Evolutionary conservation across 495 filamentous ascomycete genomes (phyloP), one percentile per base, ranked within the genome.

Genomic region (Aspergillus homomorphus): DNA sequence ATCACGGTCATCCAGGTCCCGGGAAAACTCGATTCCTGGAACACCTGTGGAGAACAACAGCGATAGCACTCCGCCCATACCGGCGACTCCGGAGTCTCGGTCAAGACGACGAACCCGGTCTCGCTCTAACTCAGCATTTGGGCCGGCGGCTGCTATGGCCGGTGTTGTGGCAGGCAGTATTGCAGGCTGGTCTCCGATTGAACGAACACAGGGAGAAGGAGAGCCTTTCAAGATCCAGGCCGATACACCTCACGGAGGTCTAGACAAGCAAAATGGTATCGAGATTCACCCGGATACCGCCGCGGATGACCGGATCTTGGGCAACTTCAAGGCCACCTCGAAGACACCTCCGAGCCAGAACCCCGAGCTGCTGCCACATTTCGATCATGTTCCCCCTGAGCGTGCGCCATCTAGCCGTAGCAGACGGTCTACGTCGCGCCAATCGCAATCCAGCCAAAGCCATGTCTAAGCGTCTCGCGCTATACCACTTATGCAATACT

Each of bases 161-260:
- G 92, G 92, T 60, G 84, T 96, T 50, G 86, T 96, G 56, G 92
- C 91, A 38, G 91, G 90, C 52, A 88, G 87, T 72, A 86, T 96
- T 50, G 90, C 84, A 33, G 90, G 90, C 44, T 96, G 90, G 91
- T 95, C 91, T 50, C 92, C 92, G 0, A 89, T 94, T 54, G 90
- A 91, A 54, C 77, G 82, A 21, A 62, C 66, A 18, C 69, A 76
- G 19, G 76, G 69, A 24, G 82, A 82, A 24, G 70, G 69, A n/a
- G 82, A 82, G 42, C 77, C 79, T 0, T 65, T 79, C 58, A 75
- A 73, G 10, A 84, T 86, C 62, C 67, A 77, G 0, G 72, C 76
- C 1, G 62, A 58, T 18, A 69, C 67, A 6, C 70, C 67, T 16
- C 75, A 77, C 41, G 70, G 74, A 2, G 81, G 82, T 4, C 58